Conservation (phyloP, 2,329 filamentous ascomycete genomes). For the Exophiala dermatitidis region DNA sequence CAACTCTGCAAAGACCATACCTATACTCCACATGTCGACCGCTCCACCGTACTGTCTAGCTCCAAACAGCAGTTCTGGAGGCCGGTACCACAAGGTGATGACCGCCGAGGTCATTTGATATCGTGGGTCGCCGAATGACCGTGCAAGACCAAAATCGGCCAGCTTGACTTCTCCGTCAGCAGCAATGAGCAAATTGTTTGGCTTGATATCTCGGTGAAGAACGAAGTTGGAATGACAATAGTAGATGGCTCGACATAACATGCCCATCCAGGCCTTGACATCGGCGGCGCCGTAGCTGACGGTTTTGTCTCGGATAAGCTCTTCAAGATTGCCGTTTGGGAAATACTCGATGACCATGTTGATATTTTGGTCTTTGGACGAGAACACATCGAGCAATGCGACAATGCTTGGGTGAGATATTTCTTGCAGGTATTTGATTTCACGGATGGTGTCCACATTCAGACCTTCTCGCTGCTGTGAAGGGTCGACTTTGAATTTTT, state of each 20-base stretch:
- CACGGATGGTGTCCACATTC: constrained; percentile 87
- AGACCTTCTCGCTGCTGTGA: constrained; percentile 71
- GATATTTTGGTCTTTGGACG: constrained; percentile 91
- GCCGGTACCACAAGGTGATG: constrained; percentile 94
- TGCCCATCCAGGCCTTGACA: constrained; percentile 97
- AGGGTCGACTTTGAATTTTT: constrained; percentile 47
- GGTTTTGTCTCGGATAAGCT: constrained; percentile 79
- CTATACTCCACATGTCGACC: constrained; percentile 92
- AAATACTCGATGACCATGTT: constrained; percentile 93
- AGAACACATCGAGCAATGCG: constrained; percentile 84
- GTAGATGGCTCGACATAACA: constrained; percentile 87
- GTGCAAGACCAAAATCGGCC: constrained; percentile 92
- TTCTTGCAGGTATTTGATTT: constrained; percentile 92
- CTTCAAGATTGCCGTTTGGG: constrained; percentile 87
- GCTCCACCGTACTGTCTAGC: constrained; percentile 81
- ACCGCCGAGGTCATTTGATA: constrained; percentile 86
- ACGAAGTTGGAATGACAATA: constrained; percentile 95
- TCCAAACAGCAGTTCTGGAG: constrained; percentile 87
- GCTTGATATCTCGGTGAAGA: constrained; percentile 96
- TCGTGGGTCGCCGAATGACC: constrained; percentile 82
- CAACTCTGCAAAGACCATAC: constrained; percentile 87
- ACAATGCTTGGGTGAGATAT: constrained; percentile 94
- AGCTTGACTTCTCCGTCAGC: constrained; percentile 90
- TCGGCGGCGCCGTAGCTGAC: constrained; percentile 81
- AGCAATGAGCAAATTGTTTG: constrained; percentile 93